Base-by-base conservation (phyloP, 2,329 filamentous ascomycete species). In the Trichoderma arundinaceum region DNA sequence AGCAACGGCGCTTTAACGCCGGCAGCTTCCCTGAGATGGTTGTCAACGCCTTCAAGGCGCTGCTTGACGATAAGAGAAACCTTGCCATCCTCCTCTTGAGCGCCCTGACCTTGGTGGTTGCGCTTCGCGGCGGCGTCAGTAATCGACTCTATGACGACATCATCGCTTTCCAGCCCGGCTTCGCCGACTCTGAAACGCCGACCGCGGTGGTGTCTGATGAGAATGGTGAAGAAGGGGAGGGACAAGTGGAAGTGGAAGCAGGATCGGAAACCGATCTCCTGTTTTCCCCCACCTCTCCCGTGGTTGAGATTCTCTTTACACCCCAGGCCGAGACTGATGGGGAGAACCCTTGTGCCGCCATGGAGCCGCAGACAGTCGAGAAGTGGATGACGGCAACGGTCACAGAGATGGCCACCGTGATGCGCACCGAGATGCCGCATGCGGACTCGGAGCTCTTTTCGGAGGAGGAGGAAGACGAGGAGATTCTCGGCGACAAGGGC, bases 31-130 rank as follows among this genome's bases (percentile, higher is more conserved):
- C 80, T 0, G 82, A 87, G 67, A 77, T 89, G 8, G 71, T 89
- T 0, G 70, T 85, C 8, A 83, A 86, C 68, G 84, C 86, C 0
- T 77, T 79, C 58, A 80, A 81, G 38, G 82, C 89, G 7, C 74
- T 85, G 17, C 71, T 89, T 70, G 80, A 82, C 53, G 87, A 89
- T 69, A 80, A 80, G 65, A 88, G 84, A 76, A 89, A 89, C 64
- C 73, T 88, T 9, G 76, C 81, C n/a, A 88, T 89, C 32, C 77
- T 80, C 5, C 71, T 85, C 0, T 76, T 90, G 58, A 82, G 83
- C 63, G 66, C 84, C 2, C 72, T 89, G n/a, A 80, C 87, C 2
- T 69, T 87, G 13, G 64, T 86, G 33, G 77, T 88, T 9, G 83
- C 84, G 1, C 59, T 83, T 12, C 69, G 76, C 57, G 66, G 77